phyloP scores from a whole-genome alignment of 805 yeast genomes.

The Spathaspora hagerdaliae region DNA sequence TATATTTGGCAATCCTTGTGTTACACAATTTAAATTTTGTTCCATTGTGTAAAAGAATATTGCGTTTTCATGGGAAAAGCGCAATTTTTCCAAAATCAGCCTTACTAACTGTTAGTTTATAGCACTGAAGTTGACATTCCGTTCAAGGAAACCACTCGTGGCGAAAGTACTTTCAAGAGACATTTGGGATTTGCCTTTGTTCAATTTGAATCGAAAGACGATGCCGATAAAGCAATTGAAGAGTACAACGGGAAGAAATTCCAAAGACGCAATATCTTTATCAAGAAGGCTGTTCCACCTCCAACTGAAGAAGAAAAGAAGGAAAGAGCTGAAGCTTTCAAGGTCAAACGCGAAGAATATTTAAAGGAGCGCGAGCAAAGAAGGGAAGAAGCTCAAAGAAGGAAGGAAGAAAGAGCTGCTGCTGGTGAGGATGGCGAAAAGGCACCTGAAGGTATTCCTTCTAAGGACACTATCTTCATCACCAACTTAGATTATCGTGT shows the following conservation, averaged over 20 bases:
- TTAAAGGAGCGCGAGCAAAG: constrained; percentile 16
- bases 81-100: not conserved
- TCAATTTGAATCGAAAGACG: constrained; percentile 42
- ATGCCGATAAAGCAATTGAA: constrained; percentile 43
- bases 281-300: constrained; percentile 53
- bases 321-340: constrained; percentile 30
- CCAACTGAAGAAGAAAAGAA: constrained; percentile 42
- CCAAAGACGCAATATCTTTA: constrained; percentile 45
- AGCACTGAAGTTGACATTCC: constrained; percentile 50
- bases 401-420: constrained; percentile 1
- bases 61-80: not conserved
- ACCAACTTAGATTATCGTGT: constrained; percentile 55
- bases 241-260: constrained; percentile 39
- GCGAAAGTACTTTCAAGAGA: constrained; percentile 35
- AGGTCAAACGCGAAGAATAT: constrained; percentile 20
- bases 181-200: constrained; percentile 60
- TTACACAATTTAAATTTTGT: no score
- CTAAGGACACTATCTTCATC: constrained; percentile 57
- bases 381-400: constrained; percentile 12
- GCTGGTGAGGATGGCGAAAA: constrained; percentile 6
- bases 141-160: constrained; percentile 29
- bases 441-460: constrained; percentile 48
- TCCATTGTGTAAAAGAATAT: no score
- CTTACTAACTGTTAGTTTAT: constrained; percentile 12
- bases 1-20: no score